Conservation (phyloP, 768 basidiomycete genomes). For the Dendrothele bispora region DNA sequence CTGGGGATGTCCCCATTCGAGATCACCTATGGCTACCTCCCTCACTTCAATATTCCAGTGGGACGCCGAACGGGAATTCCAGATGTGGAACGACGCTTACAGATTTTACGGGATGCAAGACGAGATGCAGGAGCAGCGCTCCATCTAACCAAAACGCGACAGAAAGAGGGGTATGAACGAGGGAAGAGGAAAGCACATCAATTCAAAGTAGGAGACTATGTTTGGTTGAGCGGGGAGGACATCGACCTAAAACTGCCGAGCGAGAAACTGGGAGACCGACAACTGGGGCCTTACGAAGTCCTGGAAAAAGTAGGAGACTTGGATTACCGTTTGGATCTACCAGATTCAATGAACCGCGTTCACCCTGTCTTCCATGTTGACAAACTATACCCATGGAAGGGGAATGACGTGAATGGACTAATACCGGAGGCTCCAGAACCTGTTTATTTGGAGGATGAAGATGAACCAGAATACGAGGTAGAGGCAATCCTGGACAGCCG, state of each 20-base stretch:
- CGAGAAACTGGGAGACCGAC: slow-evolving; percentile 1
- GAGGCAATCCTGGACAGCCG: background rate
- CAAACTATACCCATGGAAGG: too few species aligned
- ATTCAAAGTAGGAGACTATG: background rate
- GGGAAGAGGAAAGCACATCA: background rate
- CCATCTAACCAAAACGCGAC: too few species aligned
- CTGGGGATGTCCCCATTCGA: background rate
- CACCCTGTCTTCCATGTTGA: background rate
- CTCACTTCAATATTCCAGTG: too few species aligned
- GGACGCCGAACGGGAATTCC: too few species aligned
- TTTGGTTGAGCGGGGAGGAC: background rate
- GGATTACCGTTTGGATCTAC: slow-evolving; percentile 1
- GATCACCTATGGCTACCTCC: too few species aligned
- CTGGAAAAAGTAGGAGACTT: background rate
- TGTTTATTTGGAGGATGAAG: background rate
- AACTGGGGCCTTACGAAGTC: background rate
- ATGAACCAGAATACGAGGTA: background rate
- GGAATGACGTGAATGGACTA: background rate
- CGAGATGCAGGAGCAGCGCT: too few species aligned
- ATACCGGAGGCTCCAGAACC: background rate
- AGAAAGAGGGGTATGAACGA: background rate
- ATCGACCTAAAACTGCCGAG: background rate
- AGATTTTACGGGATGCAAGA: too few species aligned
- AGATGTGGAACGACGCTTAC: too few species aligned
- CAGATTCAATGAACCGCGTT: background rate